phyloP scores from a whole-genome alignment of 169 alveolate genomes.

The Theileria orientalis region DNA sequence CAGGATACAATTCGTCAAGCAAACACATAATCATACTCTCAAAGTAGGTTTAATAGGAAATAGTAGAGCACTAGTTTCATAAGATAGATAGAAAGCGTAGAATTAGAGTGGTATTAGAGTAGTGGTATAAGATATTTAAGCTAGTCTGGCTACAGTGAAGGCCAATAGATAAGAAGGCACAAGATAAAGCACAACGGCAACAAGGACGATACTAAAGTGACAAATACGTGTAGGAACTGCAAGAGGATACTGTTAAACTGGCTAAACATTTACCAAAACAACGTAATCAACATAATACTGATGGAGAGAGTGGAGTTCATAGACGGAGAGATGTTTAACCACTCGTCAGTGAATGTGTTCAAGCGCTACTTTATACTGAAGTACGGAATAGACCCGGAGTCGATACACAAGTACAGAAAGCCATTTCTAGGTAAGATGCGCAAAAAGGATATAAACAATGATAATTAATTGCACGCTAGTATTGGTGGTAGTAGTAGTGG shows the following conservation, averaged over 20 bases:
- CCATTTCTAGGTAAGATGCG: conserved; percentile 43
- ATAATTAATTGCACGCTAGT: neutral
- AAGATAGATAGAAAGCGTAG: too few relatives aligned
- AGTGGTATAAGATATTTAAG: too few relatives aligned
- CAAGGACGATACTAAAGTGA: too few relatives aligned
- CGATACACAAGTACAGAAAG: conserved; percentile 35
- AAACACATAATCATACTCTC: conserved; percentile 27
- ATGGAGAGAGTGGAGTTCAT: conserved; percentile 61
- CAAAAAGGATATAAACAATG: conserved; percentile 12
- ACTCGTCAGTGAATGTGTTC: conserved; percentile 32
- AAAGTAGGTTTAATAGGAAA: conserved; percentile 22
- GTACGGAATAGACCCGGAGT: conserved; percentile 51
- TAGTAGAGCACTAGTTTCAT: too few relatives aligned
- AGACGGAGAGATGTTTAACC: conserved; percentile 59
- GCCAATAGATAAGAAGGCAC: too few relatives aligned
- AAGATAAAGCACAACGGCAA: too few relatives aligned
- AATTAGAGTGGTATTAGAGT: too few relatives aligned
- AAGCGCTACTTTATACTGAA: conserved; percentile 45
- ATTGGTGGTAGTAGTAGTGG: conserved; percentile 1
- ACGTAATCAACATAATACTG: conserved; percentile 36
- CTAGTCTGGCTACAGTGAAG: too few relatives aligned
- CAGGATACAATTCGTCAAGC: conserved; percentile 24
- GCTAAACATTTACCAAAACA: conserved; percentile 49
- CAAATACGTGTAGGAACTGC: conserved; percentile 42
- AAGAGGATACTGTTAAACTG: conserved; percentile 39